These are phyloP conservation scores for Xylaria scruposa DNA, from an alignment of 495 filamentous ascomycete species.

Conservation along the genomic window DNA sequence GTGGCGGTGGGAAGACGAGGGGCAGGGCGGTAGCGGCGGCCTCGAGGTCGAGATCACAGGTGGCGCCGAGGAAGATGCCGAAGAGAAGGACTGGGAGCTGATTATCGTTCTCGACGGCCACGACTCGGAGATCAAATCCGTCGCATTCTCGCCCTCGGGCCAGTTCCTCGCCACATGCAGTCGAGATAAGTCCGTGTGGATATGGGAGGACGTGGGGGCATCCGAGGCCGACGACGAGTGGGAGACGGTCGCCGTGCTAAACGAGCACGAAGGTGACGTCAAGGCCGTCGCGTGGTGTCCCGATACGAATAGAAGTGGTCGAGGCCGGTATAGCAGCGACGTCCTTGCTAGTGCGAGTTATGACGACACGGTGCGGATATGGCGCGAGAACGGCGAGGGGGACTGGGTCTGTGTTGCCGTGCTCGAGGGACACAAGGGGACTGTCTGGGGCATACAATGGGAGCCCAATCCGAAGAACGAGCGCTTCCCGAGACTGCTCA, in stretches of 20 bases:
- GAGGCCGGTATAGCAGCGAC: constrained; percentile 60
- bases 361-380: constrained; percentile 88
- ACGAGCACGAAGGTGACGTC: constrained; percentile 93
- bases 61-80: constrained; percentile 35
- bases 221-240: constrained; percentile 84
- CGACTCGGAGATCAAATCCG: constrained; percentile 88
- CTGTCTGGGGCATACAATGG: constrained; percentile 90
- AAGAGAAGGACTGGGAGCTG: constrained; percentile 86
- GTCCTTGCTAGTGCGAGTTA: constrained; percentile 86
- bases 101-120: constrained; percentile 89
- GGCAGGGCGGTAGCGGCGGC: constrained; percentile 13
- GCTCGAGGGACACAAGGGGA: constrained; percentile 75
- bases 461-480: constrained; percentile 60
- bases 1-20: constrained; percentile 73
- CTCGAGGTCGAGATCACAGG: constrained; percentile 39
- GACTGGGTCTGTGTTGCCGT: constrained; percentile 94
- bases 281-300: constrained; percentile 94
- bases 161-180: constrained; percentile 87
- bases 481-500: constrained; percentile 67
- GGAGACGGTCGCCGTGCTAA: constrained; percentile 92
- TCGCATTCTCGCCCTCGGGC: constrained; percentile 80
- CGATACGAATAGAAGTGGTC: constrained; percentile 48
- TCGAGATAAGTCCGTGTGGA: constrained; percentile 95
- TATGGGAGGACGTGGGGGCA: constrained; percentile 87
- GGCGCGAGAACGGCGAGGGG: constrained; percentile 82